These are phyloP conservation scores for Elaeagnus macrophylla DNA, from an alignment of 306 rosid genomes.

Conservation along the genomic window DNA sequence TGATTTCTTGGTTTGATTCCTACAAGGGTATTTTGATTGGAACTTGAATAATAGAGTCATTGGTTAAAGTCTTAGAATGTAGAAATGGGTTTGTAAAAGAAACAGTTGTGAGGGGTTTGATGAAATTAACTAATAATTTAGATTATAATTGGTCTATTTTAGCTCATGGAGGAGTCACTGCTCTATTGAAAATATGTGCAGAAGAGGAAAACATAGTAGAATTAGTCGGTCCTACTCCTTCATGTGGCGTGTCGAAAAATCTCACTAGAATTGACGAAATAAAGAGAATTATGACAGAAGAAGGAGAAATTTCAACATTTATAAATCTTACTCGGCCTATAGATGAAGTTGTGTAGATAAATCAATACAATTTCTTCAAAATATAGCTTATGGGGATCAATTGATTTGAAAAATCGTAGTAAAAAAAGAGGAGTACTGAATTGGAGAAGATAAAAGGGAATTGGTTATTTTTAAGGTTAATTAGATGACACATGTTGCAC, in stretches of 20 bases:
- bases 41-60: conserved; percentile 49
- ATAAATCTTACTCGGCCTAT: conserved; percentile 39
- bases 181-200: conserved; percentile 53
- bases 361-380: conserved; percentile 52
- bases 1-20: conserved; percentile 47
- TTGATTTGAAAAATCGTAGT: conserved; percentile 34
- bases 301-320: conserved; percentile 51
- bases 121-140: too few relatives aligned
- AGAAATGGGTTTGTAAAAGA: too few relatives aligned
- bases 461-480: too few relatives aligned
- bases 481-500: too few relatives aligned
- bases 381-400: conserved; percentile 58
- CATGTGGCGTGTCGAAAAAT: conserved; percentile 66
- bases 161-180: too few relatives aligned
- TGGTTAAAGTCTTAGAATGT: conserved; percentile 63
- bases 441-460: too few relatives aligned
- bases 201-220: conserved; percentile 32
- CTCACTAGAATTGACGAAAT: conserved; percentile 70
- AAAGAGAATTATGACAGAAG: conserved; percentile 74
- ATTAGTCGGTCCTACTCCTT: conserved; percentile 47
- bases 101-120: too few relatives aligned
- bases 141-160: too few relatives aligned
- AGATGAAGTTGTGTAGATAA: conserved; percentile 56
- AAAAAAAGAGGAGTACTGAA: too few relatives aligned
- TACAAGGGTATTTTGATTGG: conserved; percentile 39